phyloP scores from a whole-genome alignment of 495 filamentous ascomycete species.

The Evernia prunastri region DNA sequence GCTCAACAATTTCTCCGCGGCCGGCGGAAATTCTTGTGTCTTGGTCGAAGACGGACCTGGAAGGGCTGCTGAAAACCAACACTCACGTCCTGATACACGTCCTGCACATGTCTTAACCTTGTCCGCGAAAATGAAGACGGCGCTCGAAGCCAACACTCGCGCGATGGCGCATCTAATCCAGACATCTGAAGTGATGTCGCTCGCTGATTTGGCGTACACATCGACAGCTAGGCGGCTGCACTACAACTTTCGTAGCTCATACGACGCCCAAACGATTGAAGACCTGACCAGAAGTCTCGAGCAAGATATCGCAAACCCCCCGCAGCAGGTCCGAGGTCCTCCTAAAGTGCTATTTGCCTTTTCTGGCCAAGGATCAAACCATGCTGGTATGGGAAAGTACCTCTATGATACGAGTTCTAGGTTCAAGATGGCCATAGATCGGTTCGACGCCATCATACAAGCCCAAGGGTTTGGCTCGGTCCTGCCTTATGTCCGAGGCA shows the following conservation, averaged over 20 bases:
- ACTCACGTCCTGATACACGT: constrained; percentile 41
- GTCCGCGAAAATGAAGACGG: constrained; percentile 49
- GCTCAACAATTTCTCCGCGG: constrained; percentile 65
- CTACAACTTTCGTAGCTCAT: constrained; percentile 61
- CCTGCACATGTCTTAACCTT: constrained; percentile 45
- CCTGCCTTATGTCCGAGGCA: constrained; percentile 55
- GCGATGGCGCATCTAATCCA: constrained; percentile 47
- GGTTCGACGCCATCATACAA: constrained; percentile 52
- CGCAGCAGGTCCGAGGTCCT: constrained; percentile 12
- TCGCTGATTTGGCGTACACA: constrained; percentile 65
- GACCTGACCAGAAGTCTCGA: constrained; percentile 14
- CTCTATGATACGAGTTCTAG: constrained; percentile 27
- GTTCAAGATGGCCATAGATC: constrained; percentile 40
- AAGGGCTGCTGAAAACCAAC: constrained; percentile 21
- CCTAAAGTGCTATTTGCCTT: constrained; percentile 56
- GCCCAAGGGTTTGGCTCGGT: constrained; percentile 63
- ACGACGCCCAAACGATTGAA: constrained; percentile 45
- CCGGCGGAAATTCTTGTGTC: constrained; percentile 56
- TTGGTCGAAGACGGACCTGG: constrained; percentile 53
- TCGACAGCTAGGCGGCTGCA: constrained; percentile 76
- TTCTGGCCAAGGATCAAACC: constrained; percentile 68
- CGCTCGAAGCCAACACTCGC: constrained; percentile 51
- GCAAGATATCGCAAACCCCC: constrained; percentile 39
- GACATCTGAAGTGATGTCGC: constrained; percentile 38
- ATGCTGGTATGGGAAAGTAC: constrained; percentile 30